Percentiles rank a stretch among this genome's conserved stretches.
Conservation (phyloP, 129 eudicot species). For the Gnaphalium uliginosum region DNA sequence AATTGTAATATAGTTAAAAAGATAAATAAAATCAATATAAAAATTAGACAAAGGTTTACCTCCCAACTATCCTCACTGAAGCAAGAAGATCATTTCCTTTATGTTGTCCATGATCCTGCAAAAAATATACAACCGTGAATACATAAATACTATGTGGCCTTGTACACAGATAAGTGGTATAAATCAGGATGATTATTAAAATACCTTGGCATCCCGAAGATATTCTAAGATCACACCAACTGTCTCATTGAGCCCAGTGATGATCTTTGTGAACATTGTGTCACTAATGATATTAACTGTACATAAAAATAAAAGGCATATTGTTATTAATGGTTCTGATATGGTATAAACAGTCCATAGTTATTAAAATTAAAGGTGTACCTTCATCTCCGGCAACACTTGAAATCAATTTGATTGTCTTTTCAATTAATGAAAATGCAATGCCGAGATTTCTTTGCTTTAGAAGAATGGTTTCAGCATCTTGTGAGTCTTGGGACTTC, state of each 20-base stretch:
- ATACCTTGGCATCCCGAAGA: conserved; percentile 90
- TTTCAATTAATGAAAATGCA: conserved; percentile 77
- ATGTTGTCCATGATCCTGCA: conserved; percentile 71
- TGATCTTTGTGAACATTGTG: conserved; percentile 58
- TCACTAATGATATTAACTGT: conserved; percentile 60
- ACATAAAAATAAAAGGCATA: conserved; percentile 10
- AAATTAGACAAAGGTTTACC: conserved; percentile 38
- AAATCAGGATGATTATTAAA: not conserved
- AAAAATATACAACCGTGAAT: conserved; percentile 21
- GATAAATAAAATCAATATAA: not conserved
- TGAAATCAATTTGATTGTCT: conserved; percentile 70
- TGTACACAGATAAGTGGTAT: not conserved
- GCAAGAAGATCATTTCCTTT: conserved; percentile 96
- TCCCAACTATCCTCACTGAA: conserved; percentile 82
- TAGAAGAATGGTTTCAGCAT: conserved; percentile 35
- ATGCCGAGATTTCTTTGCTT: conserved; percentile 71
- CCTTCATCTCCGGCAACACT: conserved; percentile 68
- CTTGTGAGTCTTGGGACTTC: conserved; percentile 48
- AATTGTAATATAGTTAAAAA: not conserved
- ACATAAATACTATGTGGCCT: conserved; percentile 2
- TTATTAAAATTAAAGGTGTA: conserved; percentile 23
- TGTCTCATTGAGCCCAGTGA: conserved; percentile 81
- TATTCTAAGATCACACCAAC: conserved; percentile 75
- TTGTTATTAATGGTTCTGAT: not conserved
- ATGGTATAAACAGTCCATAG: not conserved